These are phyloP conservation scores for Quercus phellos DNA, from an alignment of 331 rosid genomes.

Conservation along the genomic window DNA sequence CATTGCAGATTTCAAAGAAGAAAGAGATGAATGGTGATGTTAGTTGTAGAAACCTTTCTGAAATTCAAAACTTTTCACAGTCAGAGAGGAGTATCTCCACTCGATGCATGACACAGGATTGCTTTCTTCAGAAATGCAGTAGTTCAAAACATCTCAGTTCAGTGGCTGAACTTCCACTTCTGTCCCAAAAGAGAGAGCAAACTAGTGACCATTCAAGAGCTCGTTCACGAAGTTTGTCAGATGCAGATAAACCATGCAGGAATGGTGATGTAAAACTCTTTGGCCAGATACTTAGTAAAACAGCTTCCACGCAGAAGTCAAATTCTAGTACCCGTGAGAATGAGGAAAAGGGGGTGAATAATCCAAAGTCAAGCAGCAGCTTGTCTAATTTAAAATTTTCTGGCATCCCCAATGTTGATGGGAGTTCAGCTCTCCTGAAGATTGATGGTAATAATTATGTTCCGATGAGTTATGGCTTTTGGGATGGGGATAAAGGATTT, in stretches of 20 bases:
- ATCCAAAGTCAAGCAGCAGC: constrained; percentile 40
- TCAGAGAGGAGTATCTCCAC: constrained; percentile 18
- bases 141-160: constrained; percentile 23
- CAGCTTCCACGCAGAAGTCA: constrained; percentile 44
- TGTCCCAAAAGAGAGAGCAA: constrained; percentile 41
- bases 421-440: constrained; percentile 47
- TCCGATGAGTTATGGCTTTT: constrained; percentile 54
- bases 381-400: constrained; percentile 41
- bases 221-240: constrained; percentile 31
- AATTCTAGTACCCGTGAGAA: constrained; percentile 37
- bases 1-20: constrained; percentile 35
- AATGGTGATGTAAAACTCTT: constrained; percentile 92
- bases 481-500: constrained; percentile 75
- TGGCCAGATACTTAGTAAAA: constrained; percentile 73
- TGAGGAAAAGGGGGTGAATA: constrained; percentile 42
- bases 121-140: constrained; percentile 26
- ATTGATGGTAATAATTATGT: constrained; percentile 46
- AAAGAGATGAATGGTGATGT: constrained; percentile 48
- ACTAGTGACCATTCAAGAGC: constrained; percentile 29
- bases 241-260: constrained; percentile 61
- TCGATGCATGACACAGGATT: constrained; percentile 4
- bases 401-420: constrained; percentile 48
- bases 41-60: constrained; percentile 34
- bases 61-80: constrained; percentile 14
- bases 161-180: constrained; percentile 38